Evolutionary conservation across 129 eudicot species (phyloP), one percentile per base, ranked within the genome.

Genomic region (Artemisia annua): DNA sequence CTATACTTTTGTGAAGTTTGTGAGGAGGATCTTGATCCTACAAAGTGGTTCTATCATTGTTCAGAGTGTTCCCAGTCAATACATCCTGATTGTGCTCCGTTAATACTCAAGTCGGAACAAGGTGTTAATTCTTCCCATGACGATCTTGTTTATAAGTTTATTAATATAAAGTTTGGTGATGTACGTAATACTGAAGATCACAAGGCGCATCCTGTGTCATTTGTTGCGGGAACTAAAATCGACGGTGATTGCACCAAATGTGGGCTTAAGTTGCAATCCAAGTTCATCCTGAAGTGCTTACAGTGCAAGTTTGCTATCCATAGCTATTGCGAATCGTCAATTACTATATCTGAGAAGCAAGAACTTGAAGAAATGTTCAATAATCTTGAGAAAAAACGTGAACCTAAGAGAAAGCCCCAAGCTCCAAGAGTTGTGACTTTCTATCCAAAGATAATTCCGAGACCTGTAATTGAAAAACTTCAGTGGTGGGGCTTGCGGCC

Each of bases 1-100:
- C 39, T 6, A 65, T 78, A 63, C 44, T 63, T 63, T 14, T 71
- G 82, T 62, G 78, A 78, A 43, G 51, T 71, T 64, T 78, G 73
- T 64, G 78, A 78, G 59, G 61, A 53, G 51, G 24, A 53, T 9
- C 39, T 64, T 4, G 12, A 54, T 53, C 78, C 76, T 1, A 13
- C 51, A 24, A 5, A 18, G 30, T 77, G 76, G 73, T 64, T 71
- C 43, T 71, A 30, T 30, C 39, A 30, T 30, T 30, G 78, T 59
- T 26, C 26, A 7, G 65, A 50, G 70, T 70, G 77, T 63, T 57
- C 8, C 11, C 76, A 70, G 3, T 78, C 71, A 3, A 26, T 63
- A 48, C 78, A 78, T 71, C 0, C 73, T 54, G 48, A 57, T 43
- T 75, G 79, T 43, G 73, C 67, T 55, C 79, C 59, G 11, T 3